These are phyloP conservation scores for Cystofilobasidium capitatum DNA, from an alignment of 768 basidiomycete genomes.

Conservation along the genomic window DNA sequence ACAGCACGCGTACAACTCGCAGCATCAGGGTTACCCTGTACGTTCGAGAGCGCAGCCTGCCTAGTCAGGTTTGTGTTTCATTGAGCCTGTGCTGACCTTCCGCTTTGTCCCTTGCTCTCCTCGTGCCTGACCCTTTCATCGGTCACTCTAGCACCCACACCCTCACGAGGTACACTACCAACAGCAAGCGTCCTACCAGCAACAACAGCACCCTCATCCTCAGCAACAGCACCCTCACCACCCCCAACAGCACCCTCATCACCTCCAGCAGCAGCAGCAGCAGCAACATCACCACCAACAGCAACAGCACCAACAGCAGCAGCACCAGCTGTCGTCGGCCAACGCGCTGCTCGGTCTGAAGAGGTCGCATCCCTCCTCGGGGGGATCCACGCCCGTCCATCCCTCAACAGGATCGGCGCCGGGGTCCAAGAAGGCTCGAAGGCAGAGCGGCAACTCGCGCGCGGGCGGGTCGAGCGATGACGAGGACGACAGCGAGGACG, in stretches of 20 bases:
- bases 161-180: background rate
- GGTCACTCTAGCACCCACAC: background rate
- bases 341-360: slow-evolving; percentile 14
- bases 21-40: background rate
- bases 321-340: slow-evolving; percentile 3
- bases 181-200: background rate
- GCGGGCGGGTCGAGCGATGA: background rate
- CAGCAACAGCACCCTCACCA: background rate
- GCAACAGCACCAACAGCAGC: slow-evolving; percentile 11
- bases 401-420: background rate
- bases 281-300: slow-evolving; percentile 6
- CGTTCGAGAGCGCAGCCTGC: background rate
- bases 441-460: background rate
- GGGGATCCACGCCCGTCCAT: background rate
- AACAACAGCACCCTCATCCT: background rate
- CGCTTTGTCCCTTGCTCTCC: no score
- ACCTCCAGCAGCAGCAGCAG: background rate
- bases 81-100: no score
- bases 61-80: no score
- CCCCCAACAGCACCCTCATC: background rate
- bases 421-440: background rate
- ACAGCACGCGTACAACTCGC: background rate
- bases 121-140: background rate
- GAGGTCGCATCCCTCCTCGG: background rate
- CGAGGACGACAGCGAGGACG: slow-evolving; percentile 6